Evolutionary conservation across 2,329 filamentous ascomycete genomes (phyloP), one percentile per base, ranked within the genome.

Genomic region (Aspergillus puulaauensis): DNA sequence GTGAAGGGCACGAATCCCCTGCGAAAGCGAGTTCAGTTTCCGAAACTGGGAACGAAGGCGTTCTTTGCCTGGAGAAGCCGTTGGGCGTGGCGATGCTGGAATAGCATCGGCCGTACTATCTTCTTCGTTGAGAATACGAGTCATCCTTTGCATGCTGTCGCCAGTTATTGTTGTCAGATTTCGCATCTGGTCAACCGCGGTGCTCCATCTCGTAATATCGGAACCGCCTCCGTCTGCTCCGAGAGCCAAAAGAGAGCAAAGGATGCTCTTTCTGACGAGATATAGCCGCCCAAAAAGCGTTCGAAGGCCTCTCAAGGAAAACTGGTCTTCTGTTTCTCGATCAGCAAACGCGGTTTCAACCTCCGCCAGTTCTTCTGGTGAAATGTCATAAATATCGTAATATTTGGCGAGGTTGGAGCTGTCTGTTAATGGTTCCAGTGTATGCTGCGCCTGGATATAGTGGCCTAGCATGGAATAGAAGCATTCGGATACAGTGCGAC

Each of bases 1-100:
- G 75, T 98, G 93, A 49, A 99, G 82, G 11, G 91, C 90, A 27
- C 93, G 88, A 60, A 98, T 96, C 15, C 92, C 93, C 55, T 92
- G 90, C 0, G 92, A 96, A 35, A 99, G 82, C 1, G 90, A 90
- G 68, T 90, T 91, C 43, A 99, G 85, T 70, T 96, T 93, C 59
- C 91, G 88, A 57, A 97, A 84, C 72, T 96, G 93, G 54, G 89
- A 88, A 56, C 93, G 89, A 80, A 93, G 88, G 59, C 91, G 86
- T 69, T 97, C 92, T 53, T 88, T 88, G n/a, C 85, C 84, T 2
- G 92, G 90, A 2, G 89, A 88, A 24, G 88, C 52, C 83, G 83
- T 85, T 41, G 89, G 83, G 40, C 85, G 83, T 76, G 82, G 81
- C 27, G 79, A 79, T 1, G 81, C 80, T 11, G 83, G 71, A 11